Percentiles rank a stretch among this genome's conserved stretches.
Conservation (phyloP, 345 rosid species). For the Sapria himalayana region DNA sequence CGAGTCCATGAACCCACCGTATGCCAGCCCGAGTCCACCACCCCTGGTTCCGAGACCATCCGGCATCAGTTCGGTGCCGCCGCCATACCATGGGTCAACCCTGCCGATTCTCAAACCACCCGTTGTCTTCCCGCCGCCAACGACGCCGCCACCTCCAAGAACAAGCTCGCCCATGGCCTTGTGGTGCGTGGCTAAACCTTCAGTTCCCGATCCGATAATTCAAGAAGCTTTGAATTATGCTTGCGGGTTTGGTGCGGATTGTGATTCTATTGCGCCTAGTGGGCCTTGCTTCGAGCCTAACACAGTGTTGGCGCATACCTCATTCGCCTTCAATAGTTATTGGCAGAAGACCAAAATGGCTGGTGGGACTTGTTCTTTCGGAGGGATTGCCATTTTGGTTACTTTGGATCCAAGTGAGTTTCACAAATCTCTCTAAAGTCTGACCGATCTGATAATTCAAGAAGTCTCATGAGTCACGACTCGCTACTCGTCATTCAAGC, state of each 20-base stretch:
- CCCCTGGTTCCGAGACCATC: too few relatives aligned
- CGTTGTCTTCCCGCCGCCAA: slow-evolving; percentile 58
- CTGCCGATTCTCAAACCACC: slow-evolving; percentile 51
- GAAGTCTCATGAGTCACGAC: too few relatives aligned
- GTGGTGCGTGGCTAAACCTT: slow-evolving; percentile 89
- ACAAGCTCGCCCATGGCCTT: slow-evolving; percentile 21
- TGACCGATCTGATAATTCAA: too few relatives aligned
- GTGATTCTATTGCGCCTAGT: slow-evolving; percentile 38
- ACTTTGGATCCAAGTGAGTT: slow-evolving; percentile 75
- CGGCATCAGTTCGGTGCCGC: too few relatives aligned
- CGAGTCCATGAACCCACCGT: too few relatives aligned
- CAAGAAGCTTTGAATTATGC: slow-evolving; percentile 93
- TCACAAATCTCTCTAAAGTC: not conserved
- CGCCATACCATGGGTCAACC: too few relatives aligned
- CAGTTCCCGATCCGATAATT: slow-evolving; percentile 87
- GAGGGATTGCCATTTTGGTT: slow-evolving; percentile 83
- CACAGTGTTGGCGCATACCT: slow-evolving; percentile 62
- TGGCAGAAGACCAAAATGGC: slow-evolving; percentile 67
- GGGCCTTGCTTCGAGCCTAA: slow-evolving; percentile 67
- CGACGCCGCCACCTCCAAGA: slow-evolving; percentile 36
- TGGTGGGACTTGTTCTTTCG: slow-evolving; percentile 76
- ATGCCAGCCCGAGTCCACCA: too few relatives aligned
- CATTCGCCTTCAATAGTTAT: slow-evolving; percentile 79
- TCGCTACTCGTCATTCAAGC: too few relatives aligned
- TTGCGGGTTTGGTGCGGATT: slow-evolving; percentile 78